A percentile compares a stretch with the other conserved stretches of the same genome.
phyloP scores from a whole-genome alignment of 176 grass and related monocot genomes.

The Lolium perenne region DNA sequence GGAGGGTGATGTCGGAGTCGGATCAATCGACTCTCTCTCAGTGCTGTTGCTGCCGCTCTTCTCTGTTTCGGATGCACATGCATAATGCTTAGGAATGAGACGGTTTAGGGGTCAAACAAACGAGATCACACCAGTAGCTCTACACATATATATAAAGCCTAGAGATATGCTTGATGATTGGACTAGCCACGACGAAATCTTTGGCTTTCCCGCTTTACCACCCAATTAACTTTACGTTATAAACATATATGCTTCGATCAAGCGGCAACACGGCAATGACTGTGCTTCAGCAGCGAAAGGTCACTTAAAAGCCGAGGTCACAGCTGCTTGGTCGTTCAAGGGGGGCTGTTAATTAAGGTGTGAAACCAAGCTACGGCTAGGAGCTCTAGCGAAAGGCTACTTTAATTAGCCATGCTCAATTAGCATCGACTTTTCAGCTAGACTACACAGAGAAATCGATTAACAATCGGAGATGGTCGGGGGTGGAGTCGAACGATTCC shows the following conservation, averaged over 20 bases:
- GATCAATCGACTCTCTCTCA: background rate
- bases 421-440: no score
- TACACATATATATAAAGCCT: background rate
- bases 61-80: background rate
- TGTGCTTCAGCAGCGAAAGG: background rate
- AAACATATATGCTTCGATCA: no score
- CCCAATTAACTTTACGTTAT: background rate
- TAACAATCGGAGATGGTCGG: no score
- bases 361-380: background rate
- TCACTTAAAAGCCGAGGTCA: conserved; percentile 11
- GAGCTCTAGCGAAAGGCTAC: no score
- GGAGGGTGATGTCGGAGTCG: no score
- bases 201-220: conserved; percentile 1
- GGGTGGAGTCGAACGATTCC: no score
- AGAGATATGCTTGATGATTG: conserved; percentile 8
- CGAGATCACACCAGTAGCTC: background rate
- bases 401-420: no score
- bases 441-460: no score
- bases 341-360: background rate
- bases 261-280: background rate
- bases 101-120: background rate
- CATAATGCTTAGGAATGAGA: no score
- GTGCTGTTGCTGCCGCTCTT: background rate
- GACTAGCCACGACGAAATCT: background rate
- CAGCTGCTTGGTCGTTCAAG: conserved; percentile 7